A percentile compares a stretch with the other conserved stretches of the same genome.
Evolutionary conservation across 148 eudicot species (phyloP).

Genomic region (Rhododendron williamsianum): DNA sequence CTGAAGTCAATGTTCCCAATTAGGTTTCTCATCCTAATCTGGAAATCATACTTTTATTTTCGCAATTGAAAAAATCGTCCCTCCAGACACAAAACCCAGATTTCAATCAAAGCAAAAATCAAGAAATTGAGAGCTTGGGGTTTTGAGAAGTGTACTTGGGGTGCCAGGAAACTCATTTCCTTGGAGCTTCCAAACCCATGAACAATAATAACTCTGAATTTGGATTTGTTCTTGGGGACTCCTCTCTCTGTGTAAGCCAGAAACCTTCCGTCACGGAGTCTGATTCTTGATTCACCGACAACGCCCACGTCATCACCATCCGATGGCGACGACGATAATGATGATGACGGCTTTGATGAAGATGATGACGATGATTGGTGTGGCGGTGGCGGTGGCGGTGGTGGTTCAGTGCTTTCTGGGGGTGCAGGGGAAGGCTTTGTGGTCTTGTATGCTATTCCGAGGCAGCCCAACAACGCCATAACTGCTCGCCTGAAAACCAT

Average conservation of each 20-base stretch:
- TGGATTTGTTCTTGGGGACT: conserved; percentile 38
- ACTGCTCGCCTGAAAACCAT: conserved; percentile 18
- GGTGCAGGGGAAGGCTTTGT: conserved; percentile 9
- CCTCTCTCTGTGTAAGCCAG: conserved; percentile 61
- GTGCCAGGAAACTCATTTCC: conserved; percentile 51
- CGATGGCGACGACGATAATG: not conserved
- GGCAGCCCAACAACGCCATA: conserved; percentile 13
- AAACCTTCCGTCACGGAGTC: conserved; percentile 48
- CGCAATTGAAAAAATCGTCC: not conserved
- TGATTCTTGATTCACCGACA: conserved; percentile 32
- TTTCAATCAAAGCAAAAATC: not conserved
- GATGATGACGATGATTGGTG: conserved; percentile 8
- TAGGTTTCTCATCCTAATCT: not conserved
- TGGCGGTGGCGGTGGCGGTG: not conserved
- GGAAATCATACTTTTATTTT: not conserved
- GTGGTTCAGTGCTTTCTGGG: conserved; percentile 1
- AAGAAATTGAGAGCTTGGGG: not conserved
- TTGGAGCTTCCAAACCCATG: conserved; percentile 66
- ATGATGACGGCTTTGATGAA: conserved; percentile 4
- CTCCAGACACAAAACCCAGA: not conserved
- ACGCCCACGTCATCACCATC: conserved; percentile 13
- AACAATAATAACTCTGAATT: conserved; percentile 46
- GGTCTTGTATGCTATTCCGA: conserved; percentile 9
- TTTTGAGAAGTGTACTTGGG: conserved; percentile 32
- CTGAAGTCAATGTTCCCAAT: not conserved